A percentile compares a stretch with the other conserved stretches of the same genome.
These are phyloP conservation scores for Entomophthora muscae DNA, from an alignment of 371 early-diverging fungal species.

Conservation along the genomic window DNA sequence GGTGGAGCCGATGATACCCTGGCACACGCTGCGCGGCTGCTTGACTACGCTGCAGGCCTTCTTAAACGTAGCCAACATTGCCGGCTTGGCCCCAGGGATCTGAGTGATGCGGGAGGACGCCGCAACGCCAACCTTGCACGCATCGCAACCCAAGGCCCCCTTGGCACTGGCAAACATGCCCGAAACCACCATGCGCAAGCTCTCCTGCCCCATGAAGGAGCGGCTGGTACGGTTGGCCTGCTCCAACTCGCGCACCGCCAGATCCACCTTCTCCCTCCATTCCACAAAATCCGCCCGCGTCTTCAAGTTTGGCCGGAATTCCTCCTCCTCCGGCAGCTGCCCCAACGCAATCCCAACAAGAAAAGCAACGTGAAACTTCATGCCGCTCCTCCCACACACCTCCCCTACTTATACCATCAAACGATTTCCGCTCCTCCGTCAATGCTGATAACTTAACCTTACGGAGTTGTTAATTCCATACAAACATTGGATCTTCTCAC, in stretches of 20 bases:
- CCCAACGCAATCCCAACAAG: not conserved
- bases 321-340: not conserved
- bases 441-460: too few relatives aligned
- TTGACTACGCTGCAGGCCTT: not conserved
- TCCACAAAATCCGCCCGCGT: not conserved
- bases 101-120: not conserved
- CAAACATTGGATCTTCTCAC: too few relatives aligned
- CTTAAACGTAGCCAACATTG: not conserved
- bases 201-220: not conserved
- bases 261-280: not conserved
- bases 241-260: not conserved
- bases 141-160: not conserved
- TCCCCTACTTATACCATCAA: too few relatives aligned
- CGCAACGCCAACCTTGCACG: conserved; percentile 1
- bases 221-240: not conserved
- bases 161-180: conserved; percentile 5
- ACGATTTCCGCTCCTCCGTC: too few relatives aligned
- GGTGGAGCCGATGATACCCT: conserved; percentile 1
- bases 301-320: not conserved
- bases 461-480: too few relatives aligned
- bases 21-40: not conserved
- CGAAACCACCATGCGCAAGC: not conserved
- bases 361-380: too few relatives aligned
- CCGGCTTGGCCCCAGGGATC: not conserved
- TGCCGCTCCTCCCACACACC: too few relatives aligned